phyloP scores from a whole-genome alignment of 371 early-diverging fungal genomes.

The Mucor velutinosus region DNA sequence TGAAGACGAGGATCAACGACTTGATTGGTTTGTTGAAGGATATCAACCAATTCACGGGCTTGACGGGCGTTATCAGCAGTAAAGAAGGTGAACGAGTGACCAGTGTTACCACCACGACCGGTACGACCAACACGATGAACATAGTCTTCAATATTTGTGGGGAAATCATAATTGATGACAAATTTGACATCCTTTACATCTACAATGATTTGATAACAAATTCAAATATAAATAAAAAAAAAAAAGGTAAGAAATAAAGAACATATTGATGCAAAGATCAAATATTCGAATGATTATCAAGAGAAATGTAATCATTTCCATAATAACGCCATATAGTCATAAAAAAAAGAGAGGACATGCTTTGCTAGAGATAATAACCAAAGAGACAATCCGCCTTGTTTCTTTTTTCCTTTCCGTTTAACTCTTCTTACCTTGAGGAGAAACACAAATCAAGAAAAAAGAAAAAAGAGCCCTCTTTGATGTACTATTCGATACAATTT shows the following conservation, averaged over 20 bases:
- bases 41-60: constrained; percentile 88
- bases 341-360: constrained; percentile 7
- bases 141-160: constrained; percentile 92
- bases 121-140: constrained; percentile 99
- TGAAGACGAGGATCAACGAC: constrained; percentile 84
- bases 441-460: not conserved
- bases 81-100: constrained; percentile 97
- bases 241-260: constrained; percentile 5
- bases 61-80: constrained; percentile 90
- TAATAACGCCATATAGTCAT: constrained; percentile 11
- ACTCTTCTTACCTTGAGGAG: constrained; percentile 5
- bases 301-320: constrained; percentile 12
- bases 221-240: constrained; percentile 15
- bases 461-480: not conserved
- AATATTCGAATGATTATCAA: constrained; percentile 8
- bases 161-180: constrained; percentile 98
- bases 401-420: not conserved
- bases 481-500: constrained; percentile 2
- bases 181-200: constrained; percentile 94
- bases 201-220: constrained; percentile 23
- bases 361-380: not conserved
- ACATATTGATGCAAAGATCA: not conserved
- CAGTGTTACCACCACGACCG: constrained; percentile 97
- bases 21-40: constrained; percentile 95
- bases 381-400: not conserved